These are phyloP conservation scores for Starmerella geochares DNA, from an alignment of 805 yeast species.

Conservation along the genomic window DNA sequence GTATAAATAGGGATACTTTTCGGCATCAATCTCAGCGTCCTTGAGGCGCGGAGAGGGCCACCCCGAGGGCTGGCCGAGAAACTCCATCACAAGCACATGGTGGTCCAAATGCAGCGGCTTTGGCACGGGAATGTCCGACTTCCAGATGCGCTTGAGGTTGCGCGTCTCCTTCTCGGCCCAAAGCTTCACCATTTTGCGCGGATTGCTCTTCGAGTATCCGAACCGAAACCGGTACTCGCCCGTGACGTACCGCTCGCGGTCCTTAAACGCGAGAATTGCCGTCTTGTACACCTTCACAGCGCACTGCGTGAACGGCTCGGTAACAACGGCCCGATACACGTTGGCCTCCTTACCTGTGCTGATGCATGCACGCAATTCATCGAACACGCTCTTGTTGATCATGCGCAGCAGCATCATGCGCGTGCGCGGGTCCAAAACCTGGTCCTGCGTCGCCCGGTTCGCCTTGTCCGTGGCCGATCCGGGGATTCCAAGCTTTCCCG, in stretches of 20 bases:
- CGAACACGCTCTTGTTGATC: constrained; percentile 71
- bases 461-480: constrained; percentile 52
- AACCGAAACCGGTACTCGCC: constrained; percentile 92
- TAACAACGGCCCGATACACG: constrained; percentile 67
- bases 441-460: constrained; percentile 93
- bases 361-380: constrained; percentile 83
- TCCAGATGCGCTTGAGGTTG: constrained; percentile 70
- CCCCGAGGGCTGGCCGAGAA: constrained; percentile 61
- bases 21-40: constrained; percentile 61
- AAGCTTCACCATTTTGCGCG: constrained; percentile 90
- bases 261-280: constrained; percentile 91
- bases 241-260: constrained; percentile 87
- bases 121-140: constrained; percentile 83
- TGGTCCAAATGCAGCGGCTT: constrained; percentile 80
- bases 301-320: constrained; percentile 24
- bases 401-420: constrained; percentile 69
- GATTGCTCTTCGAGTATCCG: constrained; percentile 75
- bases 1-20: constrained; percentile 57
- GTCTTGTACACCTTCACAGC: constrained; percentile 96
- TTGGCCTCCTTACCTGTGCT: constrained; percentile 99
- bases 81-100: constrained; percentile 93
- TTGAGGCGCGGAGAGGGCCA: constrained; percentile 84
- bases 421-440: constrained; percentile 91
- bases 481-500: constrained; percentile 22
- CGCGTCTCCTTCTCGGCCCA: constrained; percentile 99